Percentiles rank a stretch among this genome's conserved stretches.
Conservation (phyloP, 768 basidiomycete genomes). For the Naematelia aurantialba region DNA sequence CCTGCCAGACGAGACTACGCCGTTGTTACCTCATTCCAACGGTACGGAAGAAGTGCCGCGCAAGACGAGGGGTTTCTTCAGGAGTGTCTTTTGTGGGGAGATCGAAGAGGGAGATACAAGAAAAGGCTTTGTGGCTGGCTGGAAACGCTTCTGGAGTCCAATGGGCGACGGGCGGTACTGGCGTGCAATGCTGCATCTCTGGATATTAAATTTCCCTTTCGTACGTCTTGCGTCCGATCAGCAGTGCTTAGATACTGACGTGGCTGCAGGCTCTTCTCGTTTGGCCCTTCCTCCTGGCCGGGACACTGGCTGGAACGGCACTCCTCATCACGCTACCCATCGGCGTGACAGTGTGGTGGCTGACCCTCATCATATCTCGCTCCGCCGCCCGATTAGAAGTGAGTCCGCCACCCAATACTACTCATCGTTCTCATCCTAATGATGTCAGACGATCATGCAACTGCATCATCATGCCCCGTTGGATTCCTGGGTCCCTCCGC, state of each 20-base stretch:
- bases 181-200: conserved; percentile 40
- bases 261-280: conserved; percentile 39
- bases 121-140: conserved; percentile 21
- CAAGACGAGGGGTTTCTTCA: conserved; percentile 18
- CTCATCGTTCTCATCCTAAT: not conserved
- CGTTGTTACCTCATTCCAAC: conserved; percentile 12
- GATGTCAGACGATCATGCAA: conserved; percentile 43
- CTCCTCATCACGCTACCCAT: conserved; percentile 47
- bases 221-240: conserved; percentile 25
- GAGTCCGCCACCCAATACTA: conserved; percentile 3
- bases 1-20: conserved; percentile 21
- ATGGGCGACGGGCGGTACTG: conserved; percentile 33
- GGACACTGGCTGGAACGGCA: conserved; percentile 47
- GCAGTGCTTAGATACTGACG: not conserved
- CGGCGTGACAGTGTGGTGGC: conserved; percentile 47
- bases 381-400: conserved; percentile 48
- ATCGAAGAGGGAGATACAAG: conserved; percentile 23
- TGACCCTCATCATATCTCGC: conserved; percentile 45
- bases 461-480: conserved; percentile 39
- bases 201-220: conserved; percentile 47
- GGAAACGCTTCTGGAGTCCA: conserved; percentile 39
- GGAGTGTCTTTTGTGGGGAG: conserved; percentile 38
- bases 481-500: conserved; percentile 15
- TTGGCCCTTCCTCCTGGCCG: conserved; percentile 47
- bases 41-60: not conserved